Evolutionary conservation across 495 filamentous ascomycete species (phyloP).

Genomic region (Penicillium dipodomyicola): DNA sequence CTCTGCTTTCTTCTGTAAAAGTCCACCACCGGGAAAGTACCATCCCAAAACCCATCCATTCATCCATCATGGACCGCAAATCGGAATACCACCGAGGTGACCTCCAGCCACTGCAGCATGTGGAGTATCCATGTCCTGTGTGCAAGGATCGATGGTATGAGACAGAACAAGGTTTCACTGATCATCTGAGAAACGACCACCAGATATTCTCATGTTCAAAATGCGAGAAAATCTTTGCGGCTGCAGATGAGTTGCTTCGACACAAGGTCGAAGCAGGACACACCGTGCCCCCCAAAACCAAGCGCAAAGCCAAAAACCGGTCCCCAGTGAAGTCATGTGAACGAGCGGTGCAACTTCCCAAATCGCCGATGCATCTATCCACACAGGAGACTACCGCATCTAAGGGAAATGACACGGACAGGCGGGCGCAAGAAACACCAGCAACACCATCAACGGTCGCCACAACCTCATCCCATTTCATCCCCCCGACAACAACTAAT

Average conservation of each 20-base stretch:
- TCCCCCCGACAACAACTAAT: neutral
- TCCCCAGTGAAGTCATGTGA: neutral
- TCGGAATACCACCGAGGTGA: neutral
- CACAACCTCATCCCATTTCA: neutral
- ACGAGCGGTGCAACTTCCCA: neutral
- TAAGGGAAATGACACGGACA: neutral
- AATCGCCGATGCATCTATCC: neutral
- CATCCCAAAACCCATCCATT: neutral
- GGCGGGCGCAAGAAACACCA: neutral
- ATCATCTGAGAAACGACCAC: neutral
- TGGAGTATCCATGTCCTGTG: neutral
- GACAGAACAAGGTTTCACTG: neutral
- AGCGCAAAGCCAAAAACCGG: neutral
- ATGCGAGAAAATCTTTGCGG: neutral
- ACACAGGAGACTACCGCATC: neutral
- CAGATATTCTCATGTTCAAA: neutral
- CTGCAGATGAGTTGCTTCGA: neutral
- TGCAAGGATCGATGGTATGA: neutral
- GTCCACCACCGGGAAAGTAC: too few species aligned
- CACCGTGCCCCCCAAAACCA: neutral
- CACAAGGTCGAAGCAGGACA: neutral
- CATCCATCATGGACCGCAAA: neutral
- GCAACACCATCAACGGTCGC: neutral
- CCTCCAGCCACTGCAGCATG: neutral
- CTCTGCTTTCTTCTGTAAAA: too few species aligned